Base-by-base conservation (phyloP, 2,329 filamentous ascomycete species). In the Furcasterigmium sp. region DNA sequence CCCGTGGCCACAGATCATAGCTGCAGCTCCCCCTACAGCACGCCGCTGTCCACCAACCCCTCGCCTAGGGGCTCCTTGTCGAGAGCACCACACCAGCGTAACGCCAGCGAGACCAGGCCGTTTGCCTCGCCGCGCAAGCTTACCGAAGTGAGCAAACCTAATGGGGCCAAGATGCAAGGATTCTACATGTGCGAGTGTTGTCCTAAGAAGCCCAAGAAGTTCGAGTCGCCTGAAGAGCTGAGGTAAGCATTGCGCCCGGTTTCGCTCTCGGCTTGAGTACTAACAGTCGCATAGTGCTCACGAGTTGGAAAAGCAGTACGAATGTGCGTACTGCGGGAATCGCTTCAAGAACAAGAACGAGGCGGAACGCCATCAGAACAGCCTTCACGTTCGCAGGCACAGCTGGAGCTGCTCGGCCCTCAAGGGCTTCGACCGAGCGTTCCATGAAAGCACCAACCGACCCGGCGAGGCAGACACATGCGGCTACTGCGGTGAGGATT, bases 261-360 rank as follows among this genome's bases (percentile, higher is more conserved):
- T 20, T 30, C 21, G 25, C 19, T 26, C 23, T 26, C 23, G 7
- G 23, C 7, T 11, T 11, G 23, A 26, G 6, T 50, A 57, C 57
- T 60, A 50, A 61, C 50, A 28, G 45, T 35, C 39, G 38, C 42
- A 15, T 58, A 96, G 91, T 51, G 72, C 84, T 36, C 91, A 97
- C 62, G 88, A 93, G 64, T 83, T 88, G 59, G 93, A 97, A 65
- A 97, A 97, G 65, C 91, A 97, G 65, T 97, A 96, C 63, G 87
- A 87, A 49, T 97, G 91, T 64, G 78, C 82, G 21, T 97, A 88
- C 61, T 97, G 91, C 63, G 86, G 86, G 34, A 96, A 96, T 61
- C 83, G 91, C 10, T 97, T 97, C 73, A 97, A 97, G 68, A 97
- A 97, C 69, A 97, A 97, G 68, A 97, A 97, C 56, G 93, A 97